Conservation (phyloP, 768 basidiomycete species). For the Sarcomyxa edulis region DNA sequence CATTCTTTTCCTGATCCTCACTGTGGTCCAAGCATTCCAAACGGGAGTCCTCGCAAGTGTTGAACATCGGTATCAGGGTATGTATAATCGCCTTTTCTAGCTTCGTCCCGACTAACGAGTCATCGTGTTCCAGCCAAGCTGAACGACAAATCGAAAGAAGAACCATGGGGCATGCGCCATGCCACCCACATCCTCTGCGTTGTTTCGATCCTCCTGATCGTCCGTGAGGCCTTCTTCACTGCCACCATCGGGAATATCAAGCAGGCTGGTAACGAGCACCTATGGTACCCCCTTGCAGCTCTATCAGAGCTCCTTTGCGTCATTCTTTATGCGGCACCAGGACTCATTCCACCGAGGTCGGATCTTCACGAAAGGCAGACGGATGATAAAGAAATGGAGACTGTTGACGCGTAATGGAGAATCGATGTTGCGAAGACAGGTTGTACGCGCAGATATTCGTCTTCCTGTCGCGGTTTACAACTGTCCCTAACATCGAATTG, state of each 20-base stretch:
- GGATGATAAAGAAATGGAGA: no score
- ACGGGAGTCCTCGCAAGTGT: conserved; percentile 16
- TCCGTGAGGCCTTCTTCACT: conserved; percentile 30
- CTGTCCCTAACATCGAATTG: no score
- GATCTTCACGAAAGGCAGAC: conserved; percentile 20
- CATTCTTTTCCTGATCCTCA: conserved; percentile 30
- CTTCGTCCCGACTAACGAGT: no score
- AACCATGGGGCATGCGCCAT: conserved; percentile 10
- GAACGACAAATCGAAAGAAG: conserved; percentile 3
- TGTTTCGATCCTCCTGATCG: conserved; percentile 30
- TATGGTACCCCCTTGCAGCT: conserved; percentile 38
- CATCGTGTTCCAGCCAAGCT: not conserved
- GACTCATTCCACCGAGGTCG: conserved; percentile 25
- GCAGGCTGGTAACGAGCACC: conserved; percentile 25
- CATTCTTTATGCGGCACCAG: conserved; percentile 25
- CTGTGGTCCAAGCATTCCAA: conserved; percentile 24
- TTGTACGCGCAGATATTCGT: no score
- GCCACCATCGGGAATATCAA: conserved; percentile 23
- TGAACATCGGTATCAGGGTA: conserved; percentile 17
- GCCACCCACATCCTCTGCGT: conserved; percentile 23
- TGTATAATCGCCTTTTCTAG: no score
- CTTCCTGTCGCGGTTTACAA: no score
- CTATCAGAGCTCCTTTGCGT: conserved; percentile 35
- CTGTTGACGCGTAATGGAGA: no score
- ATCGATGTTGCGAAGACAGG: no score